Percentiles rank a stretch among this genome's conserved stretches.
phyloP scores from a whole-genome alignment of 2,329 filamentous ascomycete species.

The Colletotrichum tabaci region DNA sequence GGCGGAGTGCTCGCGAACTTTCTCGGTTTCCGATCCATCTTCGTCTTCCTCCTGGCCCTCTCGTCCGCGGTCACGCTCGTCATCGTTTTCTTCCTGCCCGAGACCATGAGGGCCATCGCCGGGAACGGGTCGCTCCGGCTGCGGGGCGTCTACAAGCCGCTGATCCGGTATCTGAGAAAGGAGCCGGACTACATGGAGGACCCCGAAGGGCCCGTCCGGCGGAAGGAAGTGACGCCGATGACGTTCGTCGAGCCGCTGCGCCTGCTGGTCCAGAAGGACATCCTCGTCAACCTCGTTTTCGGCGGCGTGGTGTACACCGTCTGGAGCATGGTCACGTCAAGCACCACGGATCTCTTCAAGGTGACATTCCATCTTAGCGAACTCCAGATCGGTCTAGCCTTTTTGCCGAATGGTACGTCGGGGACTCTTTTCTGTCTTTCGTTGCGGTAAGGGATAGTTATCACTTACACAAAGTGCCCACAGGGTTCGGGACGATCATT shows the following conservation, averaged over 20 bases:
- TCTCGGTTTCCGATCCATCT: constrained; percentile 51
- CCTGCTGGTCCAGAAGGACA: constrained; percentile 59
- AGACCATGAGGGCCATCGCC: constrained; percentile 49
- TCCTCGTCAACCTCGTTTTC: constrained; percentile 59
- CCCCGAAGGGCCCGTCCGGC: constrained; percentile 23
- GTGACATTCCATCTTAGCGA: constrained; percentile 46
- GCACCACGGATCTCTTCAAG: constrained; percentile 56
- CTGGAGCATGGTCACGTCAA: constrained; percentile 64
- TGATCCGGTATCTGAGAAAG: constrained; percentile 40
- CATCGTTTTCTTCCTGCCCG: constrained; percentile 47
- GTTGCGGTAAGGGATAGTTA: too few relatives aligned
- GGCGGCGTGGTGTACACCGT: constrained; percentile 55
- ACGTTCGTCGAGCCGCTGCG: constrained; percentile 55
- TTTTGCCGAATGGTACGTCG: constrained; percentile 47
- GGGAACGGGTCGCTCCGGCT: constrained; percentile 47
- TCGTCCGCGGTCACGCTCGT: constrained; percentile 34
- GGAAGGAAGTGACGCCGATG: constrained; percentile 46
- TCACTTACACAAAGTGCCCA: background rate
- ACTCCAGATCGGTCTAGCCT: constrained; percentile 46
- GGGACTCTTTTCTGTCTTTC: too few relatives aligned
- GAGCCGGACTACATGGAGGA: constrained; percentile 41
- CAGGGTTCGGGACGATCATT: constrained; percentile 56
- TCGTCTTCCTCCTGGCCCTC: constrained; percentile 42
- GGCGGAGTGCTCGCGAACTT: constrained; percentile 49
- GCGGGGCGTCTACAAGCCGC: constrained; percentile 47